Base-by-base conservation (phyloP, 139 green algal species). In the Chlamydomonas schloesseri region DNA sequence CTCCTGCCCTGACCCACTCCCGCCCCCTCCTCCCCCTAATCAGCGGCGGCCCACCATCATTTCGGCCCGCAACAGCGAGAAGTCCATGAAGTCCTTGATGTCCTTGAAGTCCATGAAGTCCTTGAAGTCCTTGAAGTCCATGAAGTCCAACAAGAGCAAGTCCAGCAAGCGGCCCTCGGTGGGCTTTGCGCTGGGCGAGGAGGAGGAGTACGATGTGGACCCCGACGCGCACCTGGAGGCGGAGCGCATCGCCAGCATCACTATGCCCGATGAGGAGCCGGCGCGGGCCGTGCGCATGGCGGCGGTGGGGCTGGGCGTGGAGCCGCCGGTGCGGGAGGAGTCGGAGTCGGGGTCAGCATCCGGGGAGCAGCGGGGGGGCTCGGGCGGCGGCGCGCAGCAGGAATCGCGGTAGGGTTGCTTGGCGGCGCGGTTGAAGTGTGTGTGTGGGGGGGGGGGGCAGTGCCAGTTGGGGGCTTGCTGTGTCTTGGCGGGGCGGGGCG, bases 21-120 rank as follows among this genome's bases (percentile, higher is more conserved):
- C 60, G 26, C 14, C 57, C 57, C 20, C 28, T 4, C 15, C 26
- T 11, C 6, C 26, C 62, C 26, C 29, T 36, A 4, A 18, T 3
- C 64, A 21, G 29, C 64, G 26, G 64, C 11, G 11, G 14, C 29
- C 26, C 64, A 29, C 13, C 11, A 42, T 10, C 62, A 71, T 36
- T 6, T 14, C 11, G n/a, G 29, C 14, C 29, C 4, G 64, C 29
- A 8, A 37, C 62, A 34, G 34, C n/a, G 13, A 11, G 29, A 29
- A 37, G 18, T 50, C 42, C 42, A 50, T 50, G 42, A n/a, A n/a
- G 60, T 5, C 17, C 23, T n/a, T n/a, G n/a, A n/a, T n/a, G n/a
- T n/a, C n/a, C n/a, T n/a, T n/a, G 24, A 81, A 81, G 73, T 69
- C 73, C 28, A 3, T 81, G 5, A 68, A 69, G 53, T 81, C 60